phyloP scores from a whole-genome alignment of 805 yeast species.

The Hanseniaspora osmophila region DNA sequence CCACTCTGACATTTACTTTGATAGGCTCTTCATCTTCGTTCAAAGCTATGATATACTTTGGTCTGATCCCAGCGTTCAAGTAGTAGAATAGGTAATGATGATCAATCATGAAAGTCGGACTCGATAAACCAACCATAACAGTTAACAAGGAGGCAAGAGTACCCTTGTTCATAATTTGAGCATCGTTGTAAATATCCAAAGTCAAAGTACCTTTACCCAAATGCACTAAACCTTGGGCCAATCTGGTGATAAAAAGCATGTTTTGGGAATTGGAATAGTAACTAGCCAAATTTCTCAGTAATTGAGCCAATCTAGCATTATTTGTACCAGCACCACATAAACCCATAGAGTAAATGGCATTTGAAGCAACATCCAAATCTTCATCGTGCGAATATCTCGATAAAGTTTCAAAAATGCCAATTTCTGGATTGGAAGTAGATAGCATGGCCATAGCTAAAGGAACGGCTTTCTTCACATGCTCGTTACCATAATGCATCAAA shows the following conservation, averaged over 20 bases:
- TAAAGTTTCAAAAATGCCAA: conserved; percentile 91
- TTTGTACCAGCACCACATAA: conserved; percentile 97
- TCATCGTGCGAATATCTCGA: conserved; percentile 94
- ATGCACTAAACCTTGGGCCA: conserved; percentile 90
- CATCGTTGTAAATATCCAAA: conserved; percentile 78
- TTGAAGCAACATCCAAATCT: conserved; percentile 85
- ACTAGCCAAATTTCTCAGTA: conserved; percentile 84
- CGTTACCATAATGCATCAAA: conserved; percentile 93
- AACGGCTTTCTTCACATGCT: conserved; percentile 80
- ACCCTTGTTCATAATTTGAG: conserved; percentile 74
- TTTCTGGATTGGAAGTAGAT: conserved; percentile 86
- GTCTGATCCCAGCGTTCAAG: conserved; percentile 78
- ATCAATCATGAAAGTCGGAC: conserved; percentile 71
- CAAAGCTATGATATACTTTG: conserved; percentile 84
- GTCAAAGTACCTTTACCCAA: conserved; percentile 93
- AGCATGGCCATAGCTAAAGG: conserved; percentile 97
- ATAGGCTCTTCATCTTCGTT: conserved; percentile 76
- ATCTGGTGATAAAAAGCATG: conserved; percentile 79
- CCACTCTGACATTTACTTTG: conserved; percentile 93
- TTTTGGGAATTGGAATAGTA: conserved; percentile 86
- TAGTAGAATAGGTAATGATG: conserved; percentile 77
- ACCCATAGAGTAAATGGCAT: conserved; percentile 94
- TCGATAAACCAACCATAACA: conserved; percentile 67
- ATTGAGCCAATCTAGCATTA: conserved; percentile 93
- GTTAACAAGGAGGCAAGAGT: conserved; percentile 83